Conservation (phyloP, 768 basidiomycete species). For the Leccinum variicolor region DNA sequence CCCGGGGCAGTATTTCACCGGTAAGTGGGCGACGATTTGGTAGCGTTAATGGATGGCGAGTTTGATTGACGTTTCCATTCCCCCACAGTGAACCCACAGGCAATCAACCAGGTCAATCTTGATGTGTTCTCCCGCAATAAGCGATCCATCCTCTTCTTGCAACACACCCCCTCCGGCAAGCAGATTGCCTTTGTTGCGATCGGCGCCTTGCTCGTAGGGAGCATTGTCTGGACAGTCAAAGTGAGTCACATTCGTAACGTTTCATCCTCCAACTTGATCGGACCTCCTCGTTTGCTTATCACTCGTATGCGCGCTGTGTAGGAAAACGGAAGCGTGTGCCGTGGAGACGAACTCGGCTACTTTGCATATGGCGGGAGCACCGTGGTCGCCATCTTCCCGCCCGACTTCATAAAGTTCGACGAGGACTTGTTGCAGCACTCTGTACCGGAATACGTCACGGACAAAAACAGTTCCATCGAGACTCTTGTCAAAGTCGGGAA, state of each 20-base stretch:
- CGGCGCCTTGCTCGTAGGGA: constrained; percentile 80
- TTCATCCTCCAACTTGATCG: neutral
- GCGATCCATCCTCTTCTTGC: constrained; percentile 53
- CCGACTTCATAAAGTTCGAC: constrained; percentile 53
- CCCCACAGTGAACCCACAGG: constrained; percentile 68
- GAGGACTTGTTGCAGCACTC: constrained; percentile 59
- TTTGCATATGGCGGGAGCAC: constrained; percentile 83
- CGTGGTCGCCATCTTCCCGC: constrained; percentile 56
- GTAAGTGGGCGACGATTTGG: constrained; percentile 23
- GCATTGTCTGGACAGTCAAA: constrained; percentile 58
- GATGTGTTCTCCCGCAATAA: constrained; percentile 66
- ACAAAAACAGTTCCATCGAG: constrained; percentile 44
- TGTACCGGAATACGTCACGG: constrained; percentile 8
- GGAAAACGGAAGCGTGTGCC: constrained; percentile 48
- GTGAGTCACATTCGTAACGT: constrained; percentile 7
- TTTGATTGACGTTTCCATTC: neutral
- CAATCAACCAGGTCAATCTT: constrained; percentile 62
- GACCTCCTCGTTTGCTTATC: neutral
- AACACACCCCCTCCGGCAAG: constrained; percentile 41
- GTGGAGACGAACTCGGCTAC: constrained; percentile 65
- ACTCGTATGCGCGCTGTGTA: constrained; percentile 11
- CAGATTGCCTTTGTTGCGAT: constrained; percentile 69
- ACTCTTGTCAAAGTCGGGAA: constrained; percentile 54
- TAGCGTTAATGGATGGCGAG: neutral
- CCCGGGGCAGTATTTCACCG: constrained; percentile 60